Evolutionary conservation across 2,329 filamentous ascomycete species (phyloP), one percentile per base, ranked within the genome.

Genomic region (Chaetothyriales sp.): DNA sequence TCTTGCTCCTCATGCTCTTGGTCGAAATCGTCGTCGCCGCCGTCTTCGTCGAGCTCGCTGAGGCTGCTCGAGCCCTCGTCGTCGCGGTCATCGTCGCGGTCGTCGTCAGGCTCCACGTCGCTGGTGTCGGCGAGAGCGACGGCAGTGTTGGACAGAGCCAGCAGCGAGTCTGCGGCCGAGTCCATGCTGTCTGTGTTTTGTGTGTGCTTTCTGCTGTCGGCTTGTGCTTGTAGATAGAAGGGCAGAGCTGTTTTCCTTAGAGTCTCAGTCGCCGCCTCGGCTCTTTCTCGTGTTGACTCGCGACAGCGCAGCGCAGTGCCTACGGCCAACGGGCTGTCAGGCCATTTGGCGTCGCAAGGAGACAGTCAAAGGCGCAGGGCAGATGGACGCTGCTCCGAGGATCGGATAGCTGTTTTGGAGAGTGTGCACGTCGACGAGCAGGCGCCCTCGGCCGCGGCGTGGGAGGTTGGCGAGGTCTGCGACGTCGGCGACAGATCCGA

Each of bases 61-160:
- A 44, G 15, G 40, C 18, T 19, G 60, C 59, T 68, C 50, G 63
- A 69, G 53, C 65, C 68, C 62, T 68, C 75, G 43, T 49, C 40
- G 15, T 61, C 83, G 44, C 74, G 77, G 56, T 86, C 82, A 62
- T 94, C 86, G 63, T 89, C 89, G 50, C 85, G 76, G 65, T 81
- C 82, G 66, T 85, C 86, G 62, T 82, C 81, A 60, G 68, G 65
- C 54, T 69, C 60, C 50, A 63, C 61, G 58, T 78, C 77, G 63
- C 70, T 69, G 61, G 65, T 57, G 54, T 64, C 59, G 43, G 61
- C 63, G 50, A 66, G 54, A 46, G 65, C 65, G 46, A 62, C 58
- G 51, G 63, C 65, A 29, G 63, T 63, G 55, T 65, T 55, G 62
- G 64, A 62, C 61, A 67, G 59, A 61, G 65, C 57, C 61, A 64